These are phyloP conservation scores for Penicillium salamii DNA, from an alignment of 495 filamentous ascomycete species.

Conservation along the genomic window DNA sequence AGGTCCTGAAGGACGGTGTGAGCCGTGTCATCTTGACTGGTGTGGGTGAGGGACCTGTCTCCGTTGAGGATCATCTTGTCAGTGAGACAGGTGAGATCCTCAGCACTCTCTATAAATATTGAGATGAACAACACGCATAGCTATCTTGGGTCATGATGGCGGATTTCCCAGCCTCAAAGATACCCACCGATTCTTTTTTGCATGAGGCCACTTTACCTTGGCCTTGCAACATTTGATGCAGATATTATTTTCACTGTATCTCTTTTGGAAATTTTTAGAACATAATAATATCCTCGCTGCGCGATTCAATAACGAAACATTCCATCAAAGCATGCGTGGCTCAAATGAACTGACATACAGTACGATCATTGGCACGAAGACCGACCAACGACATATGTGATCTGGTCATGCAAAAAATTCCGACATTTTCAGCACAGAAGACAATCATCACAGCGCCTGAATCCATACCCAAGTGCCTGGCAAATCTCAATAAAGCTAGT, in stretches of 20 bases:
- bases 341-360: not conserved
- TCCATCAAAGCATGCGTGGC: too few species aligned
- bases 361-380: not conserved
- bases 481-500: slow-evolving; percentile 10
- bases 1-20: slow-evolving; percentile 70
- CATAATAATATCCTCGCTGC: slow-evolving; percentile 11
- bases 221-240: slow-evolving; percentile 16
- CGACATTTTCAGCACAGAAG: slow-evolving; percentile 6
- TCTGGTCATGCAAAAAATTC: too few species aligned
- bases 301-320: not conserved
- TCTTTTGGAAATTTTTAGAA: slow-evolving; percentile 11
- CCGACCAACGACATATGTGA: not conserved
- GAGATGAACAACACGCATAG: slow-evolving; percentile 12
- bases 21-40: slow-evolving; percentile 85
- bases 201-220: slow-evolving; percentile 9
- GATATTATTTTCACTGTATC: slow-evolving; percentile 18
- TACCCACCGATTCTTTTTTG: slow-evolving; percentile 19
- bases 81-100: slow-evolving; percentile 62
- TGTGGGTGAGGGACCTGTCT: slow-evolving; percentile 86
- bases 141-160: slow-evolving; percentile 5
- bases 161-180: slow-evolving; percentile 16
- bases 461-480: slow-evolving; percentile 12
- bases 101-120: slow-evolving; percentile 19
- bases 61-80: slow-evolving; percentile 74
- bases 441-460: slow-evolving; percentile 21